These are phyloP conservation scores for Hymenoscyphus scutula DNA, from an alignment of 2,329 filamentous ascomycete species.

Conservation along the genomic window DNA sequence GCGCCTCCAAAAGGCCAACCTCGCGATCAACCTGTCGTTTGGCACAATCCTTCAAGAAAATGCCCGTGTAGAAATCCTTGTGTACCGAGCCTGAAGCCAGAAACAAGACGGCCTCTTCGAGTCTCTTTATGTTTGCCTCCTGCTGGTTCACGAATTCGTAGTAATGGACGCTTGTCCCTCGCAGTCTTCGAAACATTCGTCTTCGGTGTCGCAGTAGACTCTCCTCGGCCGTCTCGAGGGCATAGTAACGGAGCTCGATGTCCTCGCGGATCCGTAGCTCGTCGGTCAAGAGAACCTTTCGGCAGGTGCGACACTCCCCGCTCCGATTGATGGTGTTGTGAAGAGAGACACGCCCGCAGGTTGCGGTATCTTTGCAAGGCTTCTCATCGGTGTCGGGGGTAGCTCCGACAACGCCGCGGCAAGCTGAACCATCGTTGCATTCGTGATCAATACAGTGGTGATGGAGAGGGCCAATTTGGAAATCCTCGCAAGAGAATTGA, in stretches of 20 bases:
- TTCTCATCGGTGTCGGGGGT: neutral
- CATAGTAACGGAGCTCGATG: neutral
- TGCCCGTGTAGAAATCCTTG: neutral
- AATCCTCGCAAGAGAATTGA: slow-evolving; percentile 7
- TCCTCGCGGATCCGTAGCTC: slow-evolving; percentile 4
- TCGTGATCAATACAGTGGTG: slow-evolving; percentile 1
- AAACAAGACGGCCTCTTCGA: slow-evolving; percentile 3
- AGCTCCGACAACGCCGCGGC: neutral
- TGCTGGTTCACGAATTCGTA: neutral
- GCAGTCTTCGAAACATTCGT: slow-evolving; percentile 5
- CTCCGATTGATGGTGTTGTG: neutral
- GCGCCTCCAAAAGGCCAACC: slow-evolving; percentile 2
- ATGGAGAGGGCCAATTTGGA: slow-evolving; percentile 1
- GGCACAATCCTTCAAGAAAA: slow-evolving; percentile 4
- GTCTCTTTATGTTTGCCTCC: neutral
- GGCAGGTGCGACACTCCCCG: slow-evolving; percentile 4
- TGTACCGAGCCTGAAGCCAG: slow-evolving; percentile 3
- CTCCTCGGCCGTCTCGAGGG: slow-evolving; percentile 1
- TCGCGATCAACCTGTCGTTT: slow-evolving; percentile 8
- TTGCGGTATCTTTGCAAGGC: neutral
- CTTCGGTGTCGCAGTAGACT: neutral
- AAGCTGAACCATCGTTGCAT: neutral
- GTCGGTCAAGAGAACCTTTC: neutral
- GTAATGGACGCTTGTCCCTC: neutral
- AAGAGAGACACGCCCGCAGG: neutral